Percentiles rank a stretch among this genome's conserved stretches.
phyloP scores from a whole-genome alignment of 345 rosid species.

The Salix exigua region DNA sequence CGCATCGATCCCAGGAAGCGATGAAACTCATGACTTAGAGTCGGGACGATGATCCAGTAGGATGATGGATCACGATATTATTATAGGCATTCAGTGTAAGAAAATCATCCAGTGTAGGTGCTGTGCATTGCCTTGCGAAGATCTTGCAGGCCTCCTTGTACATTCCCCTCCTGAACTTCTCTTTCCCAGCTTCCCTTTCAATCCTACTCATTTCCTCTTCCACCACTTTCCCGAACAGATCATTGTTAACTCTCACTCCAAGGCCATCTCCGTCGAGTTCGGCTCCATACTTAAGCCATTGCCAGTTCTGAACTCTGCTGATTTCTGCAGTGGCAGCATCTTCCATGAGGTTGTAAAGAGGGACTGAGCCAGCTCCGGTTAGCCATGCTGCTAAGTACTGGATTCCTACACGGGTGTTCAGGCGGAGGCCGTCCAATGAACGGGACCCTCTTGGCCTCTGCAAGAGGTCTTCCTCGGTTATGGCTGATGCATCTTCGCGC shows the following conservation, averaged over 20 bases:
- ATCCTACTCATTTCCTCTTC: constrained; percentile 87
- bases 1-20: not conserved
- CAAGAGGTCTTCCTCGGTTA: constrained; percentile 80
- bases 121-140: constrained; percentile 68
- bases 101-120: constrained; percentile 62
- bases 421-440: constrained; percentile 75
- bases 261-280: constrained; percentile 76
- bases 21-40: constrained; percentile 32
- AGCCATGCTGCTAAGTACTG: constrained; percentile 90
- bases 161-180: constrained; percentile 66
- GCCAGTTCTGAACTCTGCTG: constrained; percentile 93
- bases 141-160: constrained; percentile 73
- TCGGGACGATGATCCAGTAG: constrained; percentile 40
- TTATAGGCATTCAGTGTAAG: constrained; percentile 76
- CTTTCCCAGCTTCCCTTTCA: constrained; percentile 80
- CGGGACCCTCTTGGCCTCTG: constrained; percentile 79
- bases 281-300: constrained; percentile 78
- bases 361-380: constrained; percentile 84
- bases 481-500: constrained; percentile 54
- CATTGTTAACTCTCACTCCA: constrained; percentile 59
- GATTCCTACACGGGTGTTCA: constrained; percentile 86
- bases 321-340: constrained; percentile 97
- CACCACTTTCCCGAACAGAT: constrained; percentile 71
- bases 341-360: constrained; percentile 93
- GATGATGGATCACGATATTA: constrained; percentile 57